Base-by-base conservation (phyloP, 768 basidiomycete genomes). In the Psilocybe azurescens region DNA sequence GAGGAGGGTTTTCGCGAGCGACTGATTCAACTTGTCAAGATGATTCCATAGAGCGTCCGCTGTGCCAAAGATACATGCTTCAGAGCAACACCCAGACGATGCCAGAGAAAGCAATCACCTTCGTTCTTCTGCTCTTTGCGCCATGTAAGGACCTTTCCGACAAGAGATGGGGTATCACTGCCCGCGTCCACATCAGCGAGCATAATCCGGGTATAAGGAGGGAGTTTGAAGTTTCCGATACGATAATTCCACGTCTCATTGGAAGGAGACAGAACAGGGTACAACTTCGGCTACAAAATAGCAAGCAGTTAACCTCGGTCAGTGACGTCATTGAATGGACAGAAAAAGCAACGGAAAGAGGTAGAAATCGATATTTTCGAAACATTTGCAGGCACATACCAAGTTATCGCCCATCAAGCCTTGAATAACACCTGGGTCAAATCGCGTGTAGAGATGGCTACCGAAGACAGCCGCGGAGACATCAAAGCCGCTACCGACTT, bases 401-500 rank as follows among this genome's bases (percentile, higher is more conserved):
- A 74, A 68, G 52, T 81, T 75, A 48, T 86, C 84, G 47, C 77
- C 77, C 90, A 91, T 90, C 62, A 93, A 74, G 44, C 79, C 77
- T 62, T 85, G 81, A 46, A 95, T 75, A 28, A 94, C 88, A 13
- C 74, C 76, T 3, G 94, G 91, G 70, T 86, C 85, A 73, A 98
- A 98, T 49, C 96, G 86, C 24, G 86, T 90, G 77, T 99, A 99
- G 6, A 95, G 71, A 69, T 99, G 97, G 70, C 94, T 95, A 24
- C 97, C 97, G 74, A 91, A 99, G 2, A 94, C 92, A 1, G 97
- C 97, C 0, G 94, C 87, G 5, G 94, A 88, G 51, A 99, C 93
- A 70, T 99, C 97, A 77, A 99, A 99, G 5, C 97, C 97, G 69
- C 93, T 95, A 32, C 97, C 97, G 14, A 99, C 90, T 77, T 99